Evolutionary conservation across 2,329 filamentous ascomycete species (phyloP), one percentile per base, ranked within the genome.

Genomic region (Lasiodiplodia citricola): DNA sequence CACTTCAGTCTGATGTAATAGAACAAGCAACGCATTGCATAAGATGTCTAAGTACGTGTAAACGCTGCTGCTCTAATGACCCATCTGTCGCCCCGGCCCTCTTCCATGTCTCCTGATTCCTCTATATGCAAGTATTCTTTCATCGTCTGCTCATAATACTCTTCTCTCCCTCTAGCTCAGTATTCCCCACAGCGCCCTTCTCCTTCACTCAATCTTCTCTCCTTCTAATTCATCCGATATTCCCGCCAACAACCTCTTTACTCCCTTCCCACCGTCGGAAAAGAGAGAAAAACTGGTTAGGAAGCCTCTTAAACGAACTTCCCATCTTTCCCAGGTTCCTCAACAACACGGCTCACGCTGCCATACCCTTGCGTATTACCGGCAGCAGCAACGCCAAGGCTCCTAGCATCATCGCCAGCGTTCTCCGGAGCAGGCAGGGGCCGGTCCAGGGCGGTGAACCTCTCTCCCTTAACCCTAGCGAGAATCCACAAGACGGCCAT

Each of bases 381-480:
- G 11, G 23, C 63, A 31, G 21, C 62, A 37, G 21, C 35, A 14
- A 16, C 31, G 14, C 37, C 63, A 11, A 52, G 31, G 14, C 14
- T 47, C n/a, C 52, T 41, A 13, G 23, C 10, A 18, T 28, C 54
- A 18, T 41, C 66, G 21, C 35, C 21, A 2, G 16, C 41, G 14
- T 21, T 60, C 65, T 51, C 55, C 18, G 55, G 5, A 16, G 44
- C 35, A 16, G 85, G 89, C 7, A 21, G n/a, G 3, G 44, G 44
- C 5, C 83, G 84, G 75, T 94, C 91, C 3, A 93, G 80, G 4
- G 88, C 91, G 75, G 88, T 86, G 75, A 94, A 95, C 6, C 86
- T 84, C 52, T 81, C 81, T 2, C 90, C 89, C n/a, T 80, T 84
- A 21, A 80, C 72, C 79, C 85, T 90, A 13, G 91, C 87, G 71